Conservation (phyloP, 1,284 basidiomycete species). For the Trichosporon ovoides region DNA sequence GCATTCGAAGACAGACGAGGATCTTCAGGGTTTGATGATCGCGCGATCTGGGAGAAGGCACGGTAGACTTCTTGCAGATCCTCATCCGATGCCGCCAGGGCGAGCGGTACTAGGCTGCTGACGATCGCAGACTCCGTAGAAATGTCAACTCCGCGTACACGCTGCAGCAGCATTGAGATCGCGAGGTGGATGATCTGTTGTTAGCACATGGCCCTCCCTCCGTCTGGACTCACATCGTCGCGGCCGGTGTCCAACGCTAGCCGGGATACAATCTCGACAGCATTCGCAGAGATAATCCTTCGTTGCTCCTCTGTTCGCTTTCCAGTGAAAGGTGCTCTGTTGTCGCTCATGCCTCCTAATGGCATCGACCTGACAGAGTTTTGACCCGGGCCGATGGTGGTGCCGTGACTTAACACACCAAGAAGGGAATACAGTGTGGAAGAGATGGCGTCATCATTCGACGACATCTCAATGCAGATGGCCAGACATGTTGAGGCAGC, state of each 20-base stretch:
- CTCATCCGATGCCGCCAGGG: slow-evolving; percentile 67
- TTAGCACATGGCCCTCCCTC: slow-evolving; percentile 4
- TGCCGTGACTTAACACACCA: slow-evolving; percentile 80
- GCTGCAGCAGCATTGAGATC: slow-evolving; percentile 86
- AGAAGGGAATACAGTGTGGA: slow-evolving; percentile 94
- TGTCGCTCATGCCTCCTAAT: slow-evolving; percentile 3
- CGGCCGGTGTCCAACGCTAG: slow-evolving; percentile 74
- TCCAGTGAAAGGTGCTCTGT: slow-evolving; percentile 1
- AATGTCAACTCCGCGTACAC: slow-evolving; percentile 74
- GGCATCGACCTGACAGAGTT: slow-evolving; percentile 28
- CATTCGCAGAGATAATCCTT: slow-evolving; percentile 78
- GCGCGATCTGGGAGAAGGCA: slow-evolving; percentile 78
- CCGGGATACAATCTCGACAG: slow-evolving; percentile 79
- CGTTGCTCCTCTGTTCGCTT: slow-evolving; percentile 71
- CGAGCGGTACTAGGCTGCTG: slow-evolving; percentile 84
- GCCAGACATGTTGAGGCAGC: slow-evolving; percentile 86
- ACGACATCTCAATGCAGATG: slow-evolving; percentile 80
- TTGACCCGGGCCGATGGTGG: slow-evolving; percentile 22
- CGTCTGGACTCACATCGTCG: slow-evolving; percentile 59
- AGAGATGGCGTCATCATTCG: slow-evolving; percentile 84
- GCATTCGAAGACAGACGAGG: slow-evolving; percentile 79
- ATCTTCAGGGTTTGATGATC: slow-evolving; percentile 76
- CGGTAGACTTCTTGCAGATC: slow-evolving; percentile 80
- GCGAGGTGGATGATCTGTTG: slow-evolving; percentile 71
- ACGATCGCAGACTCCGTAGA: slow-evolving; percentile 85